These are phyloP conservation scores for Podospora anserina DNA, from an alignment of 495 filamentous ascomycete species.

Conservation along the genomic window DNA sequence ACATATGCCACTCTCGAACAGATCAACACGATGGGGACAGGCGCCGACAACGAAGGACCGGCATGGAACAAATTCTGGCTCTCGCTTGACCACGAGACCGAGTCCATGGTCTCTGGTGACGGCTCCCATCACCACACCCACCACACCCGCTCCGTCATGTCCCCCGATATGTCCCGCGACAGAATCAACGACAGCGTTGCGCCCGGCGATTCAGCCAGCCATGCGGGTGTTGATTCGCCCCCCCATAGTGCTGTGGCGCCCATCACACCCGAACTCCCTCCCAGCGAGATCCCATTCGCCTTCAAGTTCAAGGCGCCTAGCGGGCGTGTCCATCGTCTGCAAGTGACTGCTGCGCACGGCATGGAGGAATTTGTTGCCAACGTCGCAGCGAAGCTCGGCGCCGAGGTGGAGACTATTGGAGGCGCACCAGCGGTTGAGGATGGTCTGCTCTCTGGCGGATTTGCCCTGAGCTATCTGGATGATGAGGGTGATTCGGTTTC, in stretches of 20 bases:
- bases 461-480: constrained; percentile 93
- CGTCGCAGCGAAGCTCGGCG: constrained; percentile 81
- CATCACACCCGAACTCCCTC: constrained; percentile 38
- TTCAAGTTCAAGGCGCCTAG: constrained; percentile 99
- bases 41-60: constrained; percentile 81
- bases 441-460: constrained; percentile 76
- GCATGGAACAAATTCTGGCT: constrained; percentile 99
- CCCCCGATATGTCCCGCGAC: constrained; percentile 66
- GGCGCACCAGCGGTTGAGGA: constrained; percentile 72
- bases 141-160: constrained; percentile 58
- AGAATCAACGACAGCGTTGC: constrained; percentile 71
- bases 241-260: constrained; percentile 56
- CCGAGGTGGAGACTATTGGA: constrained; percentile 82
- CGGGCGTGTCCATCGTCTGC: constrained; percentile 89
- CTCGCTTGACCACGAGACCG: constrained; percentile 91
- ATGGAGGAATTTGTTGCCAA: constrained; percentile 75
- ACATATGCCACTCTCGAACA: constrained; percentile 98
- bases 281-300: constrained; percentile 75
- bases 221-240: constrained; percentile 77
- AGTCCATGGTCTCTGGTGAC: constrained; percentile 93
- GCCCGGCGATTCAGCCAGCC: constrained; percentile 91
- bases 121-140: constrained; percentile 56
- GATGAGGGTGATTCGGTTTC: constrained; percentile 97
- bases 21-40: constrained; percentile 65
- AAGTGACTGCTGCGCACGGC: constrained; percentile 75